A percentile compares a stretch with the other conserved stretches of the same genome.
These are phyloP conservation scores for Pogostemon cablin DNA, from an alignment of 257 asterid genomes.

Conservation along the genomic window DNA sequence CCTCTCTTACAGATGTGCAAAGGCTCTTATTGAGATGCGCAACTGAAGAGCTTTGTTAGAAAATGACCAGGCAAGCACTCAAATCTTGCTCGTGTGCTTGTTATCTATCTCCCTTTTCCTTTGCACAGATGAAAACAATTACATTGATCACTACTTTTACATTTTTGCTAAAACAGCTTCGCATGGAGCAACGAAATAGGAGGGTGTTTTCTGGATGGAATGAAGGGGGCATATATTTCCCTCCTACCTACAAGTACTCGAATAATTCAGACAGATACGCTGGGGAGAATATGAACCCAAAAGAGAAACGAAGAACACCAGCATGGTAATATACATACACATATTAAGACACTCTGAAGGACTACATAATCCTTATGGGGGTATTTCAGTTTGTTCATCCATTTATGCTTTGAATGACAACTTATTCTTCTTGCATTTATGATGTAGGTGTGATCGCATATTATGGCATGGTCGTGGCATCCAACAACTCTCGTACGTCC, in stretches of 20 bases:
- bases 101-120: not conserved
- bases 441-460: slow-evolving; percentile 96
- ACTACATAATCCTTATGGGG: no score
- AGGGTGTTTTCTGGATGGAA: slow-evolving; percentile 87
- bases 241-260: slow-evolving; percentile 90
- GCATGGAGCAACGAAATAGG: slow-evolving; percentile 71
- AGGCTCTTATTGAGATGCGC: slow-evolving; percentile 95
- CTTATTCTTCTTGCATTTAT: slow-evolving; percentile 14
- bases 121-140: not conserved
- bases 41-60: slow-evolving; percentile 94
- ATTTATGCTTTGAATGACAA: not conserved
- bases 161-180: slow-evolving; percentile 56
- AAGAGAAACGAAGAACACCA: slow-evolving; percentile 89
- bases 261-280: slow-evolving; percentile 85
- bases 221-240: slow-evolving; percentile 86
- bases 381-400: not conserved
- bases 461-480: slow-evolving; percentile 90
- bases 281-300: slow-evolving; percentile 74
- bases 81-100: not conserved
- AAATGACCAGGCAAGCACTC: slow-evolving; percentile 81
- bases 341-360: not conserved
- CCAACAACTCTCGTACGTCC: slow-evolving; percentile 85
- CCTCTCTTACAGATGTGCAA: slow-evolving; percentile 84
- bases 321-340: slow-evolving; percentile 62
- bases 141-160: not conserved